phyloP scores from a whole-genome alignment of 2,329 filamentous ascomycete species.

The Colletotrichum liaoningense region DNA sequence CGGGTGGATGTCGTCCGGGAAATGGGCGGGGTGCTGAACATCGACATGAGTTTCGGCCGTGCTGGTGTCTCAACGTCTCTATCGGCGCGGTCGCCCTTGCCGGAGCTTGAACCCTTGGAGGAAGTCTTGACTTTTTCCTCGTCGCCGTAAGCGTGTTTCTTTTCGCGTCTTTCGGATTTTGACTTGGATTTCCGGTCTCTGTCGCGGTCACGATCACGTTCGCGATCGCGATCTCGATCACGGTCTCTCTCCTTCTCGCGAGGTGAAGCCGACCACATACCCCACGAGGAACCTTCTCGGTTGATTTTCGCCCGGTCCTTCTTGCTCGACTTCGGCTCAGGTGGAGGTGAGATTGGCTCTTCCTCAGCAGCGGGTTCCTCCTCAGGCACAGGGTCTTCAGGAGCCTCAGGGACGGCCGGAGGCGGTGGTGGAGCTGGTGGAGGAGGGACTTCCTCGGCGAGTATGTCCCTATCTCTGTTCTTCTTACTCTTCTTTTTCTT shows the following conservation, averaged over 20 bases:
- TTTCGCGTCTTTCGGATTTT: constrained; percentile 73
- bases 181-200: constrained; percentile 62
- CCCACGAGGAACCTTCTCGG: constrained; percentile 80
- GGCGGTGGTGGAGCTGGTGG: constrained; percentile 55
- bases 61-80: constrained; percentile 59
- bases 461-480: constrained; percentile 50
- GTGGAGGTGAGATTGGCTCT: constrained; percentile 55
- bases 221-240: constrained; percentile 20
- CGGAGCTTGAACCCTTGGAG: constrained; percentile 79
- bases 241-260: constrained; percentile 44
- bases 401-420: constrained; percentile 60
- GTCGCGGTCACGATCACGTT: constrained; percentile 48
- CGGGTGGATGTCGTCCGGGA: constrained; percentile 77
- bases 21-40: constrained; percentile 76
- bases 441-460: constrained; percentile 45
- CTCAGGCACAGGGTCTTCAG: constrained; percentile 38
- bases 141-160: constrained; percentile 56
- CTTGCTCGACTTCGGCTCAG: constrained; percentile 70
- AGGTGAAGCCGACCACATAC: constrained; percentile 73
- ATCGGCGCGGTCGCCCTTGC: constrained; percentile 69
- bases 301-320: constrained; percentile 84
- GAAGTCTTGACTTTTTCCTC: constrained; percentile 69
- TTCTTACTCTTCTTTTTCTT: constrained; percentile 58
- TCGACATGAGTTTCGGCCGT: constrained; percentile 68
- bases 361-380: constrained; percentile 22